Percentiles rank a stretch among this genome's conserved stretches.
Evolutionary conservation across 495 filamentous ascomycete species (phyloP).

Genomic region (Penicillium longicatenatum): DNA sequence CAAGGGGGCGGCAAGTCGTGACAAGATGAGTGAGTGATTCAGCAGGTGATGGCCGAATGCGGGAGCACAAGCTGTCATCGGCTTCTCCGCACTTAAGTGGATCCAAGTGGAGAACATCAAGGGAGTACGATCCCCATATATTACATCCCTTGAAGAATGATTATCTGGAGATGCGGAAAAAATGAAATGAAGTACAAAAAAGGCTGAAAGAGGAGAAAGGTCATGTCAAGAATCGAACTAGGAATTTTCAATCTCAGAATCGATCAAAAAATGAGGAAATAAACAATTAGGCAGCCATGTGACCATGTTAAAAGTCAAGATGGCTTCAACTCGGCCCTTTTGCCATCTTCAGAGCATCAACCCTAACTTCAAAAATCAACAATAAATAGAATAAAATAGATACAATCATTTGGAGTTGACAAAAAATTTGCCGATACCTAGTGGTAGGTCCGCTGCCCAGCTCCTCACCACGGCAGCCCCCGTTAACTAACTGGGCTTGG

Average conservation of each 20-base stretch:
- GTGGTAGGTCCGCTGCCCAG: not conserved
- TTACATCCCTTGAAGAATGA: not conserved
- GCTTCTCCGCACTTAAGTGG: not conserved
- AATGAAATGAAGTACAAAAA: too few species aligned
- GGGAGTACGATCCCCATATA: not conserved
- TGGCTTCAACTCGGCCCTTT: too few species aligned
- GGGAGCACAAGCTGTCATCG: conserved; percentile 4
- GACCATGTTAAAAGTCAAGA: too few species aligned
- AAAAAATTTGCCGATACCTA: not conserved
- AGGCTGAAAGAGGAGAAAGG: too few species aligned
- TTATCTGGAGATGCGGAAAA: not conserved
- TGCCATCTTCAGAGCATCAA: not conserved
- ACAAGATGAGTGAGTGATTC: not conserved
- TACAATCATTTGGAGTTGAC: not conserved
- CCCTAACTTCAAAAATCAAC: not conserved
- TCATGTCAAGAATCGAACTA: too few species aligned
- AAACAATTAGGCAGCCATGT: too few species aligned
- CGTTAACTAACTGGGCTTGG: not conserved
- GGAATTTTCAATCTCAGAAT: too few species aligned
- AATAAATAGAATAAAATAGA: not conserved
- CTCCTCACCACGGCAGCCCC: not conserved
- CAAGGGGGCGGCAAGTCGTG: not conserved
- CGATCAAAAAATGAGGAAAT: too few species aligned
- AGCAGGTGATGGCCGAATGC: conserved; percentile 14
- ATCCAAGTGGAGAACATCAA: not conserved